Evolutionary conservation across 345 rosid species (phyloP), one percentile per base, ranked within the genome.

Genomic region (Salix udensis): DNA sequence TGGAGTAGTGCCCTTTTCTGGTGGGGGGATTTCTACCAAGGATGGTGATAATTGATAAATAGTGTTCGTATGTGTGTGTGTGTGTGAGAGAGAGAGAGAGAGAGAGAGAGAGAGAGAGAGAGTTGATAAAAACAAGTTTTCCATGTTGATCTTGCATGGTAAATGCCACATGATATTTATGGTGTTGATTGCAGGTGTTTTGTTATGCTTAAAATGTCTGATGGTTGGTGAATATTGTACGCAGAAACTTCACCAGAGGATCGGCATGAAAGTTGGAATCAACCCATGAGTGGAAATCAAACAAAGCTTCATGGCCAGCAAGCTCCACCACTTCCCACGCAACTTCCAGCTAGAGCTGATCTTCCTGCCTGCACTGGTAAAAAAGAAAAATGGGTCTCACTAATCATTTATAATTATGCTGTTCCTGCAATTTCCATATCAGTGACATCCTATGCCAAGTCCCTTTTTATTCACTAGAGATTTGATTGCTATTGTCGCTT

Each of bases 361-460:
- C 86, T 93, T 82, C 99, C 99, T 46, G 87, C 99, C 71, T 90
- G 96, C 88, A 89, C 90, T 71, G 97, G 98, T 93, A 84, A 65
- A 58, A 3, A 71, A 73, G 46, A 65, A 21, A 61, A 4, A 19
- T 65, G 28, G 12, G 55, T 52, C 61, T 55, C 67, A 37, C 8
- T n/a, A 9, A 36, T 21, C n/a, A 66, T 30, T 66, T 37, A 19
- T 66, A 16, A 9, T 37, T 18, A 66, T 7, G 42, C 40, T 34
- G 37, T 10, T 11, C 26, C 15, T 55, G 61, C 24, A 55, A 55
- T 21, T 7, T 55, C 23, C 61, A n/a, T 8, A 10, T 3, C 4
- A 68, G 58, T 48, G 14, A 69, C 24, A 30, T 28, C 6, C 24
- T 31, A 28, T 39, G 61, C 42, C 60, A 68, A 28, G 55, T 19